Conservation (phyloP, 768 basidiomycete species). For the Serpula lacrymans region DNA sequence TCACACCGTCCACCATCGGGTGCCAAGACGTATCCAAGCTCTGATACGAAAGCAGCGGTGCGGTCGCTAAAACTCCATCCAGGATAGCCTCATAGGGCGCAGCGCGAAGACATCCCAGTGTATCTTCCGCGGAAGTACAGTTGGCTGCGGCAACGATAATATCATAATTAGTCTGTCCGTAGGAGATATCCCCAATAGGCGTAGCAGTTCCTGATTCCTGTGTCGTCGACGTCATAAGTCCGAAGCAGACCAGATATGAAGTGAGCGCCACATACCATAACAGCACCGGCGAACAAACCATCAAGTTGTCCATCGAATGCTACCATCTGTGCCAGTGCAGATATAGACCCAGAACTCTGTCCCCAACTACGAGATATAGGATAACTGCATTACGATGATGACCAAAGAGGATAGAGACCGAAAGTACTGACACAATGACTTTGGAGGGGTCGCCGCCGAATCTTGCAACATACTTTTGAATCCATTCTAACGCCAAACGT, state of each 20-base stretch:
- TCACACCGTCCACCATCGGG: conserved; percentile 2
- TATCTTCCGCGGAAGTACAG: conserved; percentile 10
- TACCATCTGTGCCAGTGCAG: conserved; percentile 12
- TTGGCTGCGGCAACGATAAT: conserved; percentile 11
- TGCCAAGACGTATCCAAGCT: conserved; percentile 9
- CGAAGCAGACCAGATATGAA: background rate
- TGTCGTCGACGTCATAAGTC: no score
- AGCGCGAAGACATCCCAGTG: conserved; percentile 14
- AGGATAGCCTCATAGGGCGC: conserved; percentile 11
- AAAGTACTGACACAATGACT: conserved; percentile 21
- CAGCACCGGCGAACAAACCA: conserved; percentile 15
- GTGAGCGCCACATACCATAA: conserved; percentile 10
- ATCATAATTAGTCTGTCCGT: conserved; percentile 13
- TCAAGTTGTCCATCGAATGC: conserved; percentile 11
- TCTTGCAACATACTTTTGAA: conserved; percentile 36
- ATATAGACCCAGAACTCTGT: conserved; percentile 14
- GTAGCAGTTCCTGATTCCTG: conserved; percentile 14
- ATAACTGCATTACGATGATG: background rate
- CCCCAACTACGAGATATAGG: conserved; percentile 12
- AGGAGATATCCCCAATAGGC: conserved; percentile 6
- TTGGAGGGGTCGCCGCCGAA: conserved; percentile 39
- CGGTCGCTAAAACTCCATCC: conserved; percentile 8
- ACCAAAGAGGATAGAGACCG: background rate
- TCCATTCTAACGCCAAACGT: conserved; percentile 38
- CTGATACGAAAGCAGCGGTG: conserved; percentile 10